These are phyloP conservation scores for Naganishia liquefaciens DNA, from an alignment of 1,284 basidiomycete species.

Conservation along the genomic window DNA sequence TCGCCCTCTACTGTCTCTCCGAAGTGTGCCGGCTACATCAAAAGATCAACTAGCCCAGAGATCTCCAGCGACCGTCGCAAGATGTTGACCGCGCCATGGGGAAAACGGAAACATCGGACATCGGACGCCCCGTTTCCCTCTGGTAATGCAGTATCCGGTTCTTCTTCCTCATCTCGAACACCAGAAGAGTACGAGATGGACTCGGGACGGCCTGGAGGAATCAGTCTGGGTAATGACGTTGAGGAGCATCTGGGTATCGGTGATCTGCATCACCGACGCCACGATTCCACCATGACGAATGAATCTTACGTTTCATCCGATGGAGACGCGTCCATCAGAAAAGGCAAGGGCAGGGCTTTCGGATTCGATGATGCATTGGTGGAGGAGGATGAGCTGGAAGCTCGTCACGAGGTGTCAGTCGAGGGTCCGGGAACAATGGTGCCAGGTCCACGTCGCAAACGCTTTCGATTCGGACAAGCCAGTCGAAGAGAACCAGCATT, in stretches of 20 bases:
- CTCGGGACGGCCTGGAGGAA: not conserved
- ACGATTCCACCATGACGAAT: conserved; percentile 14
- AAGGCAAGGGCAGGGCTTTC: conserved; percentile 2
- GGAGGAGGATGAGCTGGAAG: conserved; percentile 8
- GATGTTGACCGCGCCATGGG: conserved; percentile 1
- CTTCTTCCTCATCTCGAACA: not conserved
- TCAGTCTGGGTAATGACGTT: not conserved
- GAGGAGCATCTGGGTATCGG: not conserved
- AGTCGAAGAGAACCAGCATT: not conserved
- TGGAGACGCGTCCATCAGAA: not conserved
- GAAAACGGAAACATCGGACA: conserved; percentile 12
- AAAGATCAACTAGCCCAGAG: not conserved
- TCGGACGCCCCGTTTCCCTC: conserved; percentile 11
- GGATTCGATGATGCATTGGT: not conserved
- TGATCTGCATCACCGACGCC: conserved; percentile 4
- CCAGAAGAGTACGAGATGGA: conserved; percentile 7
- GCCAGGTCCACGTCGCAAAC: not conserved
- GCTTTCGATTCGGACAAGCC: conserved; percentile 1
- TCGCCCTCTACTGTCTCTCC: too few relatives aligned
- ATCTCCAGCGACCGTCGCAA: not conserved
- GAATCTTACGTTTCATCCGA: not conserved
- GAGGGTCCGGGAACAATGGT: not conserved
- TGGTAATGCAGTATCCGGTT: conserved; percentile 3
- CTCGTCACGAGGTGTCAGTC: not conserved
- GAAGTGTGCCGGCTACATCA: too few relatives aligned